phyloP scores from a whole-genome alignment of 1,284 basidiomycete species.

The Mycosarcoma maydis region DNA sequence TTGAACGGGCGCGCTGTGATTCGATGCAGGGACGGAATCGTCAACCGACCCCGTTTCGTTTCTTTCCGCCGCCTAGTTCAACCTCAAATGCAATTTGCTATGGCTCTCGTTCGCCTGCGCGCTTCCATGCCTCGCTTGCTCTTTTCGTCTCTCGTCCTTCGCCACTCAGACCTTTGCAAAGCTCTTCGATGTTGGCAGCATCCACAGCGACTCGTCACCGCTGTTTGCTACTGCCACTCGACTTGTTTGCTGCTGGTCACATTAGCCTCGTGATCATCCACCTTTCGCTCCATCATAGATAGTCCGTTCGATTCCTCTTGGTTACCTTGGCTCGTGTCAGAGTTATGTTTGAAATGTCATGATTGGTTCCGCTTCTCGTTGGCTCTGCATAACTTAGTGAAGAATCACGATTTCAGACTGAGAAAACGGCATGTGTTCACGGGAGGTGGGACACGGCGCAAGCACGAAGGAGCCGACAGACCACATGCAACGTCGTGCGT shows the following conservation, averaged over 20 bases:
- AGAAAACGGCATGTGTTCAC: no score
- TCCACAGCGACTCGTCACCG: constrained; percentile 45
- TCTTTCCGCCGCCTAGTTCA: constrained; percentile 23
- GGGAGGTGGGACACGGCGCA: no score
- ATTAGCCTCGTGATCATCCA: background rate
- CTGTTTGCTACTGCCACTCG: constrained; percentile 8
- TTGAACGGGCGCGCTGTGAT: constrained; percentile 24
- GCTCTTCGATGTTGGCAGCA: background rate
- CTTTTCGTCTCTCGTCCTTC: no score
- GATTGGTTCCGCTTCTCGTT: constrained; percentile 17
- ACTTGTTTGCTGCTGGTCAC: background rate
- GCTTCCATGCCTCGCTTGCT: background rate
- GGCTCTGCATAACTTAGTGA: background rate
- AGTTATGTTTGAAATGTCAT: constrained; percentile 38
- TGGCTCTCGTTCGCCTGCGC: constrained; percentile 8
- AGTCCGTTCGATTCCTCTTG: constrained; percentile 21
- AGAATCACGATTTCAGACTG: no score
- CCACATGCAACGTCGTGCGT: no score
- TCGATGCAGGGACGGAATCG: constrained; percentile 39
- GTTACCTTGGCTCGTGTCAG: constrained; percentile 37
- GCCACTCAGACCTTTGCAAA: background rate
- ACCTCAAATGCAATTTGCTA: constrained; percentile 14
- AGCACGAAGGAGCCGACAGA: no score
- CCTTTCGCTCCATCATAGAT: constrained; percentile 27
- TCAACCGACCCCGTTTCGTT: constrained; percentile 36